Base-by-base conservation (phyloP, 768 basidiomycete genomes). In the Termitomyces sp. region DNA sequence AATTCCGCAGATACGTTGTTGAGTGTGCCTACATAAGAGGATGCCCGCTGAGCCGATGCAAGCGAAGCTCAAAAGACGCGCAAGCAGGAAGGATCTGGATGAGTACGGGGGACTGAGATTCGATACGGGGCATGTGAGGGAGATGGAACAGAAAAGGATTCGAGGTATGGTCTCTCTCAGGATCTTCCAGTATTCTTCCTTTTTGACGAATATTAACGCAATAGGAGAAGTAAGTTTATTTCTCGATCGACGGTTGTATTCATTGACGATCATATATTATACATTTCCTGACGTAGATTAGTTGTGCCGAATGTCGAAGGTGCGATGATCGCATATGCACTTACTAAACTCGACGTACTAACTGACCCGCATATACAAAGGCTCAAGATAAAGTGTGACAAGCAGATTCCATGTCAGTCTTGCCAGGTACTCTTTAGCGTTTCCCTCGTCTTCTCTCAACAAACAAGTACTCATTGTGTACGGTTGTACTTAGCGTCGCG, bases 361-460 rank as follows among this genome's bases (percentile, higher is more conserved):
- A 52, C 45, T 62, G 53, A 52, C 35, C 40, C 8, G 54, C 49
- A 46, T 51, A 48, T 15, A 26, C 55, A 24, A 47, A 80, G 87
- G 62, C 74, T 90, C 62, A 85, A 89, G 77, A 88, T 90, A 67
- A 88, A 87, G 65, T 90, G 87, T 73, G 85, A 88, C 79, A 89
- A 88, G 74, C 79, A 85, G 60, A 85, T 88, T 52, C 88, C 88
- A 10, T 89, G 87, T 65, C 84, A 87, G 65, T 87, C 86, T 0
- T 88, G 87, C 66, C 81, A 82, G 74, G 85, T 83, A 65, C 41
- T 73, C 67, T 34, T 85, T 81, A 62, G 37, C 73, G 67, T 34
- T 55, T 34, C 12, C 51, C 17, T 53, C 35, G 26, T 35, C 11
- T 42, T 45, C 38, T 47, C 2, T 48, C 2, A 15, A 34, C 19